Evolutionary conservation across 495 filamentous ascomycete genomes (phyloP).

Genomic region (Aspergillus carlsbadensis): DNA sequence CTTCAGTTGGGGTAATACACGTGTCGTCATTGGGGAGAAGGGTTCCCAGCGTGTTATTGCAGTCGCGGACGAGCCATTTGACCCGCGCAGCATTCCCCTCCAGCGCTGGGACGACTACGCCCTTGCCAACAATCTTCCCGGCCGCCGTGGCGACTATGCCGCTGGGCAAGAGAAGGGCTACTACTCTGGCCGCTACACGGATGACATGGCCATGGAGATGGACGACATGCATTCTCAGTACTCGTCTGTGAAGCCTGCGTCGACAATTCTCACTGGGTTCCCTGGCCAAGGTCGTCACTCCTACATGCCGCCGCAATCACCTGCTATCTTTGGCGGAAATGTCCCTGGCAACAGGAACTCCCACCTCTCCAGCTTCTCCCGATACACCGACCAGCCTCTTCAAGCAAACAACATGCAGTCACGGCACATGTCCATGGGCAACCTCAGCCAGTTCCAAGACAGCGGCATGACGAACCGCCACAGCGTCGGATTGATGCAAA

Average conservation of each 20-base stretch:
- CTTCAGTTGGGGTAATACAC: slow-evolving; percentile 97
- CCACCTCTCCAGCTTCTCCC: slow-evolving; percentile 53
- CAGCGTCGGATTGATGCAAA: slow-evolving; percentile 51
- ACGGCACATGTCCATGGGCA: slow-evolving; percentile 62
- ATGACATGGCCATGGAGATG: slow-evolving; percentile 76
- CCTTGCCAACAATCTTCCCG: slow-evolving; percentile 83
- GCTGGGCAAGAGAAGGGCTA: slow-evolving; percentile 62
- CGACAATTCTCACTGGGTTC: slow-evolving; percentile 86
- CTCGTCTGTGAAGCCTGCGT: slow-evolving; percentile 90
- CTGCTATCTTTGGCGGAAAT: slow-evolving; percentile 62
- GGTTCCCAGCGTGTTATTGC: slow-evolving; percentile 86
- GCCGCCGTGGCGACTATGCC: slow-evolving; percentile 68
- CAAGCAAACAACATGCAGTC: slow-evolving; percentile 28
- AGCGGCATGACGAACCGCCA: slow-evolving; percentile 45
- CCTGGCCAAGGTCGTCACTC: slow-evolving; percentile 56
- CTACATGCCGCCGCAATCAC: slow-evolving; percentile 81
- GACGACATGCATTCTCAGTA: slow-evolving; percentile 97
- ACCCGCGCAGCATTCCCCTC: slow-evolving; percentile 87
- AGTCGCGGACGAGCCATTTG: slow-evolving; percentile 81
- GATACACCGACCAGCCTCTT: slow-evolving; percentile 51
- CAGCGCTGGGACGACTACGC: slow-evolving; percentile 99
- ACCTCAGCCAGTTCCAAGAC: slow-evolving; percentile 57
- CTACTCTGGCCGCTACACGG: slow-evolving; percentile 55
- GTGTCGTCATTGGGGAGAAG: slow-evolving; percentile 92
- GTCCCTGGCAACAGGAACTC: slow-evolving; percentile 54